Percentiles rank a stretch among this genome's conserved stretches.
These are phyloP conservation scores for Beauveria pseudobassiana DNA, from an alignment of 2,329 filamentous ascomycete species.

Conservation along the genomic window DNA sequence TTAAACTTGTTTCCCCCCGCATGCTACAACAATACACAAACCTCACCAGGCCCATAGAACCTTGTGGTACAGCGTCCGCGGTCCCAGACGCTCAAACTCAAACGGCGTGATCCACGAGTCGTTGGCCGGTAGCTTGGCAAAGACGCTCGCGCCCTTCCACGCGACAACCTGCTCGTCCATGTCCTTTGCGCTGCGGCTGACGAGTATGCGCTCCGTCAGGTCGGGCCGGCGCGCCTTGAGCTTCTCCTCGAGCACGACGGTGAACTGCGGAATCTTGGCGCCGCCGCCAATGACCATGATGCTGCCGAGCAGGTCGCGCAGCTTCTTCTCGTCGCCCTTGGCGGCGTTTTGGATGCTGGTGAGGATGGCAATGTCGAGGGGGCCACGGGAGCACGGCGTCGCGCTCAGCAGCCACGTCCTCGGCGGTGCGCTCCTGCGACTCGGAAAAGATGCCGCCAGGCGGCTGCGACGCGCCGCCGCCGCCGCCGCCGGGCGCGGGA, in stretches of 20 bases:
- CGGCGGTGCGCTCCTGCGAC: slow-evolving; percentile 40
- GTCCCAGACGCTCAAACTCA: slow-evolving; percentile 83
- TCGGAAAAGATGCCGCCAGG: slow-evolving; percentile 44
- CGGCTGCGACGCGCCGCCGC: slow-evolving; percentile 28
- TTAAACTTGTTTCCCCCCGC: not conserved
- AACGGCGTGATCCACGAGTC: slow-evolving; percentile 87
- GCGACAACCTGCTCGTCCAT: slow-evolving; percentile 95
- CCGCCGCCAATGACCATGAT: slow-evolving; percentile 90
- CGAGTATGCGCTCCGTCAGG: slow-evolving; percentile 51
- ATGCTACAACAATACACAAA: not conserved
- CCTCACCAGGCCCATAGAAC: slow-evolving; percentile 53
- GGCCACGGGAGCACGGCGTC: slow-evolving; percentile 73
- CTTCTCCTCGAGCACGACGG: slow-evolving; percentile 73
- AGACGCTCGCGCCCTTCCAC: slow-evolving; percentile 97
- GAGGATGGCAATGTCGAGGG: slow-evolving; percentile 81
- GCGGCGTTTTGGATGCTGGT: slow-evolving; percentile 83
- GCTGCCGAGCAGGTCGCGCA: slow-evolving; percentile 79
- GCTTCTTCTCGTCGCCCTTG: slow-evolving; percentile 84
- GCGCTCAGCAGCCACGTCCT: slow-evolving; percentile 56
- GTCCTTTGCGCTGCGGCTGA: slow-evolving; percentile 71
- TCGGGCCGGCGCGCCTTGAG: slow-evolving; percentile 61
- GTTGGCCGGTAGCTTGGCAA: slow-evolving; percentile 84
- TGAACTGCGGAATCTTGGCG: slow-evolving; percentile 72
- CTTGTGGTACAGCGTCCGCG: slow-evolving; percentile 78
- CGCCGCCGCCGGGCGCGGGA: slow-evolving; percentile 40